Evolutionary conservation across 176 grass and related monocot genomes (phyloP), one percentile per base, ranked within the genome.

Genomic region (Lolium multiflorum): DNA sequence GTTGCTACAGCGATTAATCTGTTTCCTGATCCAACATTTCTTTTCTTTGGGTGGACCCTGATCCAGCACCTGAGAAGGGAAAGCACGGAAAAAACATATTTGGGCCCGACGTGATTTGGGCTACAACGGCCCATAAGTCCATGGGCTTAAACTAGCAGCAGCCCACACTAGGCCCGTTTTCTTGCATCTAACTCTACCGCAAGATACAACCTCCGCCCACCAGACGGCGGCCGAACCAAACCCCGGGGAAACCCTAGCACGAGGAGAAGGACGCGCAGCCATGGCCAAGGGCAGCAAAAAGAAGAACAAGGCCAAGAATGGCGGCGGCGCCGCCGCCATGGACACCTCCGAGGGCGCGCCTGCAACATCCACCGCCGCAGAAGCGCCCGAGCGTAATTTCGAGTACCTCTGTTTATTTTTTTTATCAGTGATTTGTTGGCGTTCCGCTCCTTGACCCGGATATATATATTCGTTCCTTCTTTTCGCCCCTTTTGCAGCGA

Each of bases 221-320:
- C 12, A 26, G 14, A 26, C 71, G 71, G 71, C 71, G 71, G 71
- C 71, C 46, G 0, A 35, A 1, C 26, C 4, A 3, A n/a, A 66
- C 3, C 26, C 13, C 25, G 56, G 15, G 62, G 77, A 97, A 97
- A 94, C 92, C 90, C 89, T 94, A 94, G 83, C 22, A 65, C 21
- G 49, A 86, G 80, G 64, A 81, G 86, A 7, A 35, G 66, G 64
- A 13, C 39, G 75, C 12, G 61, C 83, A 69, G 71, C 87, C 88
- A 97, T 97, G 95, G 91, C 91, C 84, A 97, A 93, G 78, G 94
- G 89, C 49, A 71, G 80, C 51, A 94, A 91, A 67, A 93, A 95
- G 87, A 93, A 93, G 68, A 91, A 68, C 69, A 89, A 49, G 81
- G 83, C 78, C n/a, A 92, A 90, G 17, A 78, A 60, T 11, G 83